Base-by-base conservation (phyloP, 2,329 filamentous ascomycete species). In the Madurella mycetomatis region DNA sequence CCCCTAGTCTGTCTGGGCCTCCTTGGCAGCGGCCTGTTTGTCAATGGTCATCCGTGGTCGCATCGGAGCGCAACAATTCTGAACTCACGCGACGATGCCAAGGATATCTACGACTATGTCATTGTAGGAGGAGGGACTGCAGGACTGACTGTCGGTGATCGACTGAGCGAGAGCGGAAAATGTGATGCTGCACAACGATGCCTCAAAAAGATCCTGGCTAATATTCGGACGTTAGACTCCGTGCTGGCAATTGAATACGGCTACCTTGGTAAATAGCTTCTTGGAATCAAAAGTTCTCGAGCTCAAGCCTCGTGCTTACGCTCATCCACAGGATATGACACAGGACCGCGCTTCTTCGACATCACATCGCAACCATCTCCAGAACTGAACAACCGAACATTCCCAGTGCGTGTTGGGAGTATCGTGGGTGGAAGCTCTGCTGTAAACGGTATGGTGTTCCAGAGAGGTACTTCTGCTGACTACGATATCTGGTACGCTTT, bases 361-460 rank as follows among this genome's bases (percentile, higher is more conserved):
- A 47, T 43, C 30, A 48, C 30, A 9, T 48, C 40, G 11, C 32
- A 37, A 5, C 51, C 45, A 4, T 41, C 39, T 11, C 19, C 16
- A 19, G 37, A 45, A 1, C 15, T 67, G 41, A 65, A 65, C 57
- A 66, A 66, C 56, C 57, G 60, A 37, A 49, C 60, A 15, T 63
- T 64, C 34, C 41, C 30, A 9, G 41, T 57, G 49, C 9, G 53
- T 69, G n/a, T 61, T 63, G n/a, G 64, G 66, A 45, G 49, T 13
- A 45, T 51, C 12, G 49, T 51, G 3, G 49, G 49, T 17, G 49
- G 49, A 2, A 45, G 49, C 17, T 51, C 49, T 31, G 49, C 49
- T 13, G 49, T 51, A 31, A 51, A 51, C 31, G 49, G 41, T 15
- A 41, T 45, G 18, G 49, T 15, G 17, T 51, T 51, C 4, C 49